phyloP scores from a whole-genome alignment of 1,284 basidiomycete genomes.

The Flammula alnicola region DNA sequence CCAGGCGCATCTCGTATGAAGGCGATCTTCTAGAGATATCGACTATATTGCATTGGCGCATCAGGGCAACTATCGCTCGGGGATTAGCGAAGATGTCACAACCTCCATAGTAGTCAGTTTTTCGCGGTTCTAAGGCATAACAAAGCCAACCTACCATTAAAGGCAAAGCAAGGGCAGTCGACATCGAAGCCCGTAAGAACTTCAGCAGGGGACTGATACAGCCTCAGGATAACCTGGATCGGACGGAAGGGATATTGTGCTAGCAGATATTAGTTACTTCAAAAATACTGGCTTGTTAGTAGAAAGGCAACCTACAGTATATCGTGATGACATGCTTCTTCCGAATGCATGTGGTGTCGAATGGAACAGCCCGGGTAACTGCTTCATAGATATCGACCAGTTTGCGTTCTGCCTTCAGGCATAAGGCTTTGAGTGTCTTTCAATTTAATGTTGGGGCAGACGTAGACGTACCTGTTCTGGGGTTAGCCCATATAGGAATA shows the following conservation, averaged over 20 bases:
- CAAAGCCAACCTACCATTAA: conserved; percentile 42
- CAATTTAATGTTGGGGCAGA: not conserved
- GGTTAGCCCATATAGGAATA: conserved; percentile 59
- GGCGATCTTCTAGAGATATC: conserved; percentile 61
- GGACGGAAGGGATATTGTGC: conserved; percentile 61
- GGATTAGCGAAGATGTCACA: conserved; percentile 56
- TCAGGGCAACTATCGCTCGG: conserved; percentile 56
- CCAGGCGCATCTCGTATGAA: conserved; percentile 63
- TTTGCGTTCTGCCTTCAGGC: conserved; percentile 4
- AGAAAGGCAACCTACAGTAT: conserved; percentile 1
- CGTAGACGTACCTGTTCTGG: conserved; percentile 42
- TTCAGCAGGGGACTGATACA: conserved; percentile 60
- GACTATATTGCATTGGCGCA: conserved; percentile 62
- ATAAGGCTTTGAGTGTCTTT: not conserved
- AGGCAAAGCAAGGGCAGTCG: conserved; percentile 59
- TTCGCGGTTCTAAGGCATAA: not conserved
- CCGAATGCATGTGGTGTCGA: not conserved
- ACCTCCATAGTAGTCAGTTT: conserved; percentile 25
- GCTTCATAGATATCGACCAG: not conserved
- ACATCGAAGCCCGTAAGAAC: conserved; percentile 64
- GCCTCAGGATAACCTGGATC: conserved; percentile 58
- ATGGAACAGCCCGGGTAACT: not conserved
- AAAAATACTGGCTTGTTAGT: no score
- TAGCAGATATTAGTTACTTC: conserved; percentile 17
- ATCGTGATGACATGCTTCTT: conserved; percentile 9